A percentile compares a stretch with the other conserved stretches of the same genome.
These are phyloP conservation scores for Colletotrichum somersetense DNA, from an alignment of 2,329 filamentous ascomycete genomes.

Conservation along the genomic window DNA sequence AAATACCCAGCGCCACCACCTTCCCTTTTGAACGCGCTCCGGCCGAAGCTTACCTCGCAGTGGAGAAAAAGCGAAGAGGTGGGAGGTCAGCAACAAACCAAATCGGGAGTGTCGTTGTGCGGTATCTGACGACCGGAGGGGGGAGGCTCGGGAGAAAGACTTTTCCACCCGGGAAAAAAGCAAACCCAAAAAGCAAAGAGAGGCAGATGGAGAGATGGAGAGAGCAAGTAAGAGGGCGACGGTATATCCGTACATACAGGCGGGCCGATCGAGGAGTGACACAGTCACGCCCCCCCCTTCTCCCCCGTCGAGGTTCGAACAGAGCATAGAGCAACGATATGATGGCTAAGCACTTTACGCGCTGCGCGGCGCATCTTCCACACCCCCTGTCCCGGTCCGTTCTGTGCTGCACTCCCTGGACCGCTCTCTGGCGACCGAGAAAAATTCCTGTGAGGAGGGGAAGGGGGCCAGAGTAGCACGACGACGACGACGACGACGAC, in stretches of 20 bases:
- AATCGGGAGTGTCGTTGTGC: neutral
- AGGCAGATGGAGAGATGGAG: too few relatives aligned
- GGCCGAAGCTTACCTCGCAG: constrained; percentile 31
- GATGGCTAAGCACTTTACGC: neutral
- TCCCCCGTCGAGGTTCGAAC: neutral
- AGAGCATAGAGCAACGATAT: neutral
- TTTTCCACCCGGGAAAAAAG: neutral
- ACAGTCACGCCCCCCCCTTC: neutral
- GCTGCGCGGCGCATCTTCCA: neutral
- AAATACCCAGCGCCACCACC: constrained; percentile 28
- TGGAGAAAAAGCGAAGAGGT: neutral
- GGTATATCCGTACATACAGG: neutral
- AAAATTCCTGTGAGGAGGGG: neutral
- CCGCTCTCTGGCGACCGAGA: neutral
- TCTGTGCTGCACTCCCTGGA: neutral
- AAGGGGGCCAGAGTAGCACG: neutral
- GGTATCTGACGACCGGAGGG: neutral
- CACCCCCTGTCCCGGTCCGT: too few relatives aligned
- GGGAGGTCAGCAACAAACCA: neutral
- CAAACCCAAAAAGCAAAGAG: neutral
- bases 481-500: neutral
- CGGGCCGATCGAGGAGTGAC: neutral
- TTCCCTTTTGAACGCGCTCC: constrained; percentile 30
- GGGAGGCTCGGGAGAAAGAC: neutral
- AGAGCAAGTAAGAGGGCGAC: too few relatives aligned